Conservation (phyloP, 2,329 filamentous ascomycete species). For the Graphilbum sp. region DNA sequence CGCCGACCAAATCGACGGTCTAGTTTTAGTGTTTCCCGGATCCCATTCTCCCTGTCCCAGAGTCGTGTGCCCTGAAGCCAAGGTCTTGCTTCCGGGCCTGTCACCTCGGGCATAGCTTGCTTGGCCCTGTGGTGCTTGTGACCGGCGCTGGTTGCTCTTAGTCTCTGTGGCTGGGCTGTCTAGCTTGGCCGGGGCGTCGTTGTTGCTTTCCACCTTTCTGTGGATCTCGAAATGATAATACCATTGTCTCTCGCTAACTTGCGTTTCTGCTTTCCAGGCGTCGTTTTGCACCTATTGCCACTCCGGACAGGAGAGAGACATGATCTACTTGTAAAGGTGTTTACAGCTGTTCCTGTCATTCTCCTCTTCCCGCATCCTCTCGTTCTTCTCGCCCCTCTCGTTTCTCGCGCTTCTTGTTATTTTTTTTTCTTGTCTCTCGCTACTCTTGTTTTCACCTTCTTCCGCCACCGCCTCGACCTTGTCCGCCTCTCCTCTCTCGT, state of each 20-base stretch:
- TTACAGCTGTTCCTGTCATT: not conserved
- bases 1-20: not conserved
- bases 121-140: too few relatives aligned
- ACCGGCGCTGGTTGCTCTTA: too few relatives aligned
- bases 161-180: too few relatives aligned
- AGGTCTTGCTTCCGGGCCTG: not conserved
- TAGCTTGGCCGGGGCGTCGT: too few relatives aligned
- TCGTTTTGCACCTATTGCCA: constrained; percentile 6
- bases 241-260: constrained; percentile 7
- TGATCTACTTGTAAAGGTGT: constrained; percentile 7
- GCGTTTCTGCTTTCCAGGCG: constrained; percentile 5
- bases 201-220: too few relatives aligned
- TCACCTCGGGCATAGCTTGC: too few relatives aligned
- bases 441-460: not conserved
- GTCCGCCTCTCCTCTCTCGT: not conserved
- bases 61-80: not conserved
- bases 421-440: not conserved
- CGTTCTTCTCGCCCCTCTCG: too few relatives aligned
- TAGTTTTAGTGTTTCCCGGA: not conserved
- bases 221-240: not conserved
- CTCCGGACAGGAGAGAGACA: constrained; percentile 6
- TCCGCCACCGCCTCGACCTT: not conserved
- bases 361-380: not conserved
- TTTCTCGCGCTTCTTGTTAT: too few relatives aligned
- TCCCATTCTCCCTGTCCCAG: too few relatives aligned